Evolutionary conservation across 768 basidiomycete species (phyloP), one percentile per base, ranked within the genome.

Genomic region (Pisolithus microcarpus): DNA sequence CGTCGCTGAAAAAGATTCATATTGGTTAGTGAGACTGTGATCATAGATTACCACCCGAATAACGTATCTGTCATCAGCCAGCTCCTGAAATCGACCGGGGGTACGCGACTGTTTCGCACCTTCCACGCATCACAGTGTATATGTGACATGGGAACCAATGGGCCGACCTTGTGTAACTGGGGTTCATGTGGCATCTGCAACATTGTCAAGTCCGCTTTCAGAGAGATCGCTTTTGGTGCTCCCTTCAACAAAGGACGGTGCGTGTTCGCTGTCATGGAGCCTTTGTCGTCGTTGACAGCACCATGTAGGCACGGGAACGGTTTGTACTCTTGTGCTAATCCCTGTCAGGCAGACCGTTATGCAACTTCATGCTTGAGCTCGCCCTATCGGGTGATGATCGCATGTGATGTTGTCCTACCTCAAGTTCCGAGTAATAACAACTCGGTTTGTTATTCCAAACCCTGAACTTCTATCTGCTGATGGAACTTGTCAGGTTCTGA

Each of bases 291-390:
- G 28, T 46, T 51, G 51, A 31, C 40, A 21, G 26, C 19, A 45
- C 47, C 44, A 24, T 38, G 37, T 42, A 84, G 83, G 58, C 77
- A 77, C 50, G 83, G 83, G 24, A 72, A 78, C 47, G 83, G 83
- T 19, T 68, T 85, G 43, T 84, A 85, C 58, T 79, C 81, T 18
- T 82, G 79, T 61, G 71, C 70, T 38, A 81, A 82, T 62, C 76
- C 84, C 16, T 75, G 73, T 45, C 63, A 71, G 16, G 82, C 83
- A 18, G 81, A 85, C 62, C 64, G 58, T 7, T 75, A 74, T 61
- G 77, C 83, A n/a, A 85, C 82, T 5, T 84, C 83, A 38, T 84
- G 82, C 61, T 75, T 78, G 40, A 74, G 75, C 40, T 83, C 83
- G 5, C 84, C 83, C 6, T 85, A 80, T 67, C 76, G 84, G 8